Evolutionary conservation across 2,329 filamentous ascomycete genomes (phyloP).

Genomic region (Diaporthe caulivora): DNA sequence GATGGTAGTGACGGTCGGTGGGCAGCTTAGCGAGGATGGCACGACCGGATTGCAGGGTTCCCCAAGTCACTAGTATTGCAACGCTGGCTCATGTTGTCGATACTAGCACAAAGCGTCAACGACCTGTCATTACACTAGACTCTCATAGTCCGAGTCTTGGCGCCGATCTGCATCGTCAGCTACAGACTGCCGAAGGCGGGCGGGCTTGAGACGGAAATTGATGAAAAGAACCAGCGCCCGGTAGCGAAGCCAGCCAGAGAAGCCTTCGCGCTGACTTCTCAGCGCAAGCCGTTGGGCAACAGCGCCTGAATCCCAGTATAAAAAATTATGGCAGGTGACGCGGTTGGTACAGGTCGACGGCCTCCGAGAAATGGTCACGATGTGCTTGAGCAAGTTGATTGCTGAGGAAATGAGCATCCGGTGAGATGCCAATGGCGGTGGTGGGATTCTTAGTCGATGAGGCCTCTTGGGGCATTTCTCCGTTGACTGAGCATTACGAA

Average conservation of each 20-base stretch:
- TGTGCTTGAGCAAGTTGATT: slow-evolving; percentile 29
- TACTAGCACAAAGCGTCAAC: slow-evolving; percentile 24
- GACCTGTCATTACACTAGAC: slow-evolving; percentile 22
- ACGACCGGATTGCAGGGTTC: slow-evolving; percentile 23
- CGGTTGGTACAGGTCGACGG: background rate
- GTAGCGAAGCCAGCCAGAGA: background rate
- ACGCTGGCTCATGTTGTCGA: slow-evolving; percentile 30
- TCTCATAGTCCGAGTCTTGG: slow-evolving; percentile 23
- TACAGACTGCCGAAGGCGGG: slow-evolving; percentile 17
- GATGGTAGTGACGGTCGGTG: background rate
- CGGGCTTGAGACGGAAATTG: slow-evolving; percentile 18
- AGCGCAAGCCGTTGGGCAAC: background rate
- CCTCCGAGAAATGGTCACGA: background rate
- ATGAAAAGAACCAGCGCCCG: background rate
- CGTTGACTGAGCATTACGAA: slow-evolving; percentile 26
- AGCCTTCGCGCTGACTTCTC: slow-evolving; percentile 3
- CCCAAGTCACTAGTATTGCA: slow-evolving; percentile 22
- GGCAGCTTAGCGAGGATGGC: slow-evolving; percentile 20
- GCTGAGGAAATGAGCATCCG: slow-evolving; percentile 23
- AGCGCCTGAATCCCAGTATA: background rate
- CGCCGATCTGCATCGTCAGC: slow-evolving; percentile 24
- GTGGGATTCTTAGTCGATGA: slow-evolving; percentile 17
- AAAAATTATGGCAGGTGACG: background rate
- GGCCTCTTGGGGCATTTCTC: slow-evolving; percentile 21
- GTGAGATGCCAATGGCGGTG: slow-evolving; percentile 14